phyloP scores from a whole-genome alignment of 371 early-diverging fungal species.

The Gilbertella persicaria region DNA sequence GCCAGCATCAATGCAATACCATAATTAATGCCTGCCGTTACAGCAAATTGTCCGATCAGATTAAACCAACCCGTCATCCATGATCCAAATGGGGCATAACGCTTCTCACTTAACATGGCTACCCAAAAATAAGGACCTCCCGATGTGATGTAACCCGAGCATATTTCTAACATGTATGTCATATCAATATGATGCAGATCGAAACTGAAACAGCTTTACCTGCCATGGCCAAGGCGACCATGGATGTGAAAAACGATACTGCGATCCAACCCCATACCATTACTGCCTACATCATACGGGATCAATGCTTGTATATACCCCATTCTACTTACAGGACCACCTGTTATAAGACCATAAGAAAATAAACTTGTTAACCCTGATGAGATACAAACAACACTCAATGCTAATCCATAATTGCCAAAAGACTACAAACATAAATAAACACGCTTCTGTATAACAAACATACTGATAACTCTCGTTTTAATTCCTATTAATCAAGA shows the following conservation, averaged over 20 bases:
- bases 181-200: not conserved
- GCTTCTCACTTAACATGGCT: slow-evolving; percentile 34
- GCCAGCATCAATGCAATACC: slow-evolving; percentile 54
- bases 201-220: slow-evolving; percentile 19
- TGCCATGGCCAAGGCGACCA: slow-evolving; percentile 65
- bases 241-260: slow-evolving; percentile 56
- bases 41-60: slow-evolving; percentile 46
- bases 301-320: not conserved
- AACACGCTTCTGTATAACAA: not conserved
- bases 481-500: slow-evolving; percentile 42
- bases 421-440: slow-evolving; percentile 22
- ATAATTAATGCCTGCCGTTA: slow-evolving; percentile 57
- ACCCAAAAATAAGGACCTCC: slow-evolving; percentile 74
- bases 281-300: slow-evolving; percentile 19
- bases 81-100: slow-evolving; percentile 37
- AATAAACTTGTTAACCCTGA: slow-evolving; percentile 44
- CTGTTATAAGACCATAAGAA: slow-evolving; percentile 37
- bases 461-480: slow-evolving; percentile 37
- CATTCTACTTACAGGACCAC: slow-evolving; percentile 33
- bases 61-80: slow-evolving; percentile 53
- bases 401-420: slow-evolving; percentile 41
- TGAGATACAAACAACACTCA: slow-evolving; percentile 42
- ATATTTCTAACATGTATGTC: slow-evolving; percentile 63
- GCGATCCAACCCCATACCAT: slow-evolving; percentile 59
- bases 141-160: slow-evolving; percentile 66